Percentiles rank a stretch among this genome's conserved stretches.
Evolutionary conservation across 2,329 filamentous ascomycete genomes (phyloP).

Genomic region (Neurospora sp.): DNA sequence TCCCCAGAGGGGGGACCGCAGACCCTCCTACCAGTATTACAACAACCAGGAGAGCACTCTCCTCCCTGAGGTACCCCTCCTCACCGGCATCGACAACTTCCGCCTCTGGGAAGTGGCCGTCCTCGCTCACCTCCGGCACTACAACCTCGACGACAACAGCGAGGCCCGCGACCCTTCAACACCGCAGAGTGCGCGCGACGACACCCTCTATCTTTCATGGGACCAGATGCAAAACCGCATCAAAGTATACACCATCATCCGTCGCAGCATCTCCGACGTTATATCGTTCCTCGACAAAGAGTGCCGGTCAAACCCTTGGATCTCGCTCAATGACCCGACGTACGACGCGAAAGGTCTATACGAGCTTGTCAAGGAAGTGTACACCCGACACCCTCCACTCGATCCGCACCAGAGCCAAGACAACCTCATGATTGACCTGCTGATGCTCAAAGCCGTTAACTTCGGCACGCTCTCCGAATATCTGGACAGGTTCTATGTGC

Average conservation of each 20-base stretch:
- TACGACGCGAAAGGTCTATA: not conserved
- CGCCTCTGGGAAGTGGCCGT: not conserved
- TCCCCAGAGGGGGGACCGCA: not conserved
- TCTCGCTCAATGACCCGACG: not conserved
- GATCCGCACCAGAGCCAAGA: not conserved
- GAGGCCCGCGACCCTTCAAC: not conserved
- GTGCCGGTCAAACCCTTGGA: not conserved
- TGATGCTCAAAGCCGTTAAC: not conserved
- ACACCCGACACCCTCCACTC: not conserved
- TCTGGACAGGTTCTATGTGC: not conserved
- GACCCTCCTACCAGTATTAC: not conserved
- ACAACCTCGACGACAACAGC: not conserved
- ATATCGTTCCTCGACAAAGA: not conserved
- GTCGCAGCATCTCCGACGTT: not conserved
- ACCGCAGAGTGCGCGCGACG: not conserved
- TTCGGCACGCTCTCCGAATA: not conserved
- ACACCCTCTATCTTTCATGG: not conserved
- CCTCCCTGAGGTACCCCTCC: not conserved
- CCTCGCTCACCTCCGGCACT: not conserved
- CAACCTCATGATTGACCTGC: not conserved
- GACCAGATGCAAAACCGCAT: not conserved
- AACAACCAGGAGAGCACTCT: not conserved
- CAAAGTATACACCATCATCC: not conserved
- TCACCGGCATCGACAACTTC: not conserved
- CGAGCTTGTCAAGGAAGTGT: not conserved